Evolutionary conservation across 78 protist genomes (phyloP).

Genomic region (Protostelium mycophagum): DNA sequence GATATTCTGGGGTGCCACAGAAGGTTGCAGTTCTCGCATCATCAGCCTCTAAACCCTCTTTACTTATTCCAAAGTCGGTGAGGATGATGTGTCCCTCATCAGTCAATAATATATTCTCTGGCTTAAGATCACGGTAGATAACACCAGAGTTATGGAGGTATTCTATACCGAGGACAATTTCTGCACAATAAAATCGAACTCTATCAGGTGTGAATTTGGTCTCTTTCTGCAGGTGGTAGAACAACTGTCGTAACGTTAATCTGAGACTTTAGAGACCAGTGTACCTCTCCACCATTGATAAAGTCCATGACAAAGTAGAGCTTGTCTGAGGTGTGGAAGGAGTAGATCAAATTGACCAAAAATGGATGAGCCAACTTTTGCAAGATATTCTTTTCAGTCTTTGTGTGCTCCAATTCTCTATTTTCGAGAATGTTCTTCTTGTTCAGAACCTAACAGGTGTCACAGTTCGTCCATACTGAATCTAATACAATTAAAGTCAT

Average conservation of each 20-base stretch:
- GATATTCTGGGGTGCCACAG: slow-evolving; percentile 99
- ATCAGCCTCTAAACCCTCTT: slow-evolving; percentile 63
- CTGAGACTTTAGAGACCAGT: slow-evolving; percentile 3
- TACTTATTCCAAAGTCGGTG: slow-evolving; percentile 97
- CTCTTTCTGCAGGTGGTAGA: slow-evolving; percentile 80
- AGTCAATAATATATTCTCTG: slow-evolving; percentile 86
- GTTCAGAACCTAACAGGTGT: slow-evolving; percentile 52
- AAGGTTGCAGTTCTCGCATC: slow-evolving; percentile 86
- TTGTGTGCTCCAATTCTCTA: slow-evolving; percentile 67
- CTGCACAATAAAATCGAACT: slow-evolving; percentile 80
- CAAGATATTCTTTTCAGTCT: slow-evolving; percentile 60
- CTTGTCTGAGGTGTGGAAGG: slow-evolving; percentile 76
- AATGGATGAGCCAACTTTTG: slow-evolving; percentile 68
- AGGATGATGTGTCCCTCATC: slow-evolving; percentile 80
- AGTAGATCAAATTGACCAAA: slow-evolving; percentile 68
- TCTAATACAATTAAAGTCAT: neutral
- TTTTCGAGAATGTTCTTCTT: slow-evolving; percentile 49
- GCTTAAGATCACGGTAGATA: slow-evolving; percentile 71
- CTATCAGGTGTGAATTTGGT: slow-evolving; percentile 53
- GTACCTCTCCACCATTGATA: slow-evolving; percentile 85
- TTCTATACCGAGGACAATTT: slow-evolving; percentile 81
- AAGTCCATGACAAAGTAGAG: slow-evolving; percentile 87
- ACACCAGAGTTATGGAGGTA: slow-evolving; percentile 76
- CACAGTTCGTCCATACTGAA: neutral
- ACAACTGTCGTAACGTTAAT: slow-evolving; percentile 27